Conservation (phyloP, 805 yeast genomes). For the Starmerella potacharoeniae region DNA sequence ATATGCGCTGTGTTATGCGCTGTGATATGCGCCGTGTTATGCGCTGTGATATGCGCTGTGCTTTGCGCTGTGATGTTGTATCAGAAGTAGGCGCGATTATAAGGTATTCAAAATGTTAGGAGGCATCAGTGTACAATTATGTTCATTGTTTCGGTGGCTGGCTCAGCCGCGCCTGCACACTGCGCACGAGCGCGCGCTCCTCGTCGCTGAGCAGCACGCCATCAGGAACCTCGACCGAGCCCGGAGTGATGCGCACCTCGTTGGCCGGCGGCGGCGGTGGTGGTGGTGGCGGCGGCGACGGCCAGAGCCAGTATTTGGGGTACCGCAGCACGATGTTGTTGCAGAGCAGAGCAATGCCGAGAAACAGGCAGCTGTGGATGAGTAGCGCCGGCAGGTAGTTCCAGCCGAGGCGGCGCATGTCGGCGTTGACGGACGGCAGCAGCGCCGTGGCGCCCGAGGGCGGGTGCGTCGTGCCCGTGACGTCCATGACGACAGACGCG, state of each 20-base stretch:
- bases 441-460: slow-evolving; percentile 65
- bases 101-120: too few species aligned
- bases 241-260: background rate
- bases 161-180: background rate
- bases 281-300: slow-evolving; percentile 2
- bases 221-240: background rate
- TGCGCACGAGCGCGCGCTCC: background rate
- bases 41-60: too few species aligned
- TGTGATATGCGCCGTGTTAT: too few species aligned
- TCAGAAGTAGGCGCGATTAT: too few species aligned
- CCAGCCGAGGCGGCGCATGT: slow-evolving; percentile 46
- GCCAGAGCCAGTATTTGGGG: slow-evolving; percentile 44
- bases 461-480: slow-evolving; percentile 51
- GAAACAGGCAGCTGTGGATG: slow-evolving; percentile 38
- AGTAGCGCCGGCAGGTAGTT: slow-evolving; percentile 50
- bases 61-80: too few species aligned
- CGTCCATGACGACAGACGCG: slow-evolving; percentile 42
- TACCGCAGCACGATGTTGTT: slow-evolving; percentile 44
- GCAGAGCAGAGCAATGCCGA: slow-evolving; percentile 40
- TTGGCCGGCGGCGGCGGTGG: background rate
- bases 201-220: background rate
- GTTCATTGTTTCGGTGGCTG: background rate
- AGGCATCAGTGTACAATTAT: too few species aligned
- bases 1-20: too few species aligned
- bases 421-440: slow-evolving; percentile 40